Base-by-base conservation (phyloP, 2,329 filamentous ascomycete species). In the Fusarium domesticum region DNA sequence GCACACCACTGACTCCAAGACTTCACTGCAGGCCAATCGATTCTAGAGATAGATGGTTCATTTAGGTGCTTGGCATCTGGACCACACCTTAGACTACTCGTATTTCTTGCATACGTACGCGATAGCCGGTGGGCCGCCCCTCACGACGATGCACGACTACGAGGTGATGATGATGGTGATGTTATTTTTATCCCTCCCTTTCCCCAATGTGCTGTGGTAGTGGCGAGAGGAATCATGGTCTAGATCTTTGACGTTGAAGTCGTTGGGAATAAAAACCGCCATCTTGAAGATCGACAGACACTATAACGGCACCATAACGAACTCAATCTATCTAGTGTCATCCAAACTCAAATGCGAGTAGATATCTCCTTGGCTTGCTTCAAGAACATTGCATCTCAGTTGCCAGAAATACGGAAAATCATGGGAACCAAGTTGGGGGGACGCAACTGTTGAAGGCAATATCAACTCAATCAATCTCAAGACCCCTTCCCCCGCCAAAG, bases 61-160 rank as follows among this genome's bases (percentile, higher is more conserved):
- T 38, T 44, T 40, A 37, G 47, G 32, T 47, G 37, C 39, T 50
- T 36, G 30, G 45, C 48, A 37, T 47, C 42, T 50, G 40, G 48
- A 32, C 45, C 40, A 39, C 40, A 39, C 45, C 37, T 40, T 33
- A 18, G 36, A 44, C 39, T 39, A n/a, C 50, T 56, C 53, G 53
- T 56, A 56, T 56, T 56, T 46, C 53, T 49, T 54, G 44, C 53
- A 47, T 44, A 43, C 36, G 40, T 32, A 39, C 36, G 31, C 42
- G 37, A 41, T 25, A 10, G 16, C 23, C 6, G 34, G 48, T 52
- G 28, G 17, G 35, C 35, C 23, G 32, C 14, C 42, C 17, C 52
- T 40, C 48, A 42, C 43, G 48, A 46, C 20, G 37, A 50, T 43
- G 50, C 53, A 51, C 35, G 40, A 39, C 53, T 36, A 56, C 53